Conservation (phyloP, 2,329 filamentous ascomycete species). For the Curvularia hawaiiensis region DNA sequence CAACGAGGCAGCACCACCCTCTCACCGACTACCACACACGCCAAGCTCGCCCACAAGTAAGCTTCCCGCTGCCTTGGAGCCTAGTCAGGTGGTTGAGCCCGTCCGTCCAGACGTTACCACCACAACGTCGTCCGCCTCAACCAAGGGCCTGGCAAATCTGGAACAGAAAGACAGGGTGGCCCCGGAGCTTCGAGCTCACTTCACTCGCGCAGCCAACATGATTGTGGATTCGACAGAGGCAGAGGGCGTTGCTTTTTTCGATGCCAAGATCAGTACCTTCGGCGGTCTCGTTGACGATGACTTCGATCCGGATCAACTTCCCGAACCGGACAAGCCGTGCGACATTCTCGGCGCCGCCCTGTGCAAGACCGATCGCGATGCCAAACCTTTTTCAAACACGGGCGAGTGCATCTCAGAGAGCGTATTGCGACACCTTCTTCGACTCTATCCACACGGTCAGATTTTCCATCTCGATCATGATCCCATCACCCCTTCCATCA, state of each 20-base stretch:
- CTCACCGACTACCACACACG: constrained; percentile 24
- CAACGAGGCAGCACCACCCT: constrained; percentile 18
- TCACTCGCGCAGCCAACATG: constrained; percentile 46
- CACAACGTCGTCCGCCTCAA: constrained; percentile 34
- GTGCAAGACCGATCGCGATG: constrained; percentile 23
- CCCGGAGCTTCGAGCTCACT: constrained; percentile 42
- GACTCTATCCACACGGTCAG: constrained; percentile 43
- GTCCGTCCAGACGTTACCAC: constrained; percentile 22
- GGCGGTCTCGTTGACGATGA: constrained; percentile 46
- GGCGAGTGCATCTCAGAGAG: constrained; percentile 40
- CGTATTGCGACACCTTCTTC: constrained; percentile 41
- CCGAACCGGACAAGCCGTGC: constrained; percentile 43
- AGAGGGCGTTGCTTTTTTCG: constrained; percentile 47
- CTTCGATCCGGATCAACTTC: constrained; percentile 35
- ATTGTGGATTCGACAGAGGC: constrained; percentile 47
- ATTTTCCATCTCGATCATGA: constrained; percentile 48
- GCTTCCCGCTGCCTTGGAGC: constrained; percentile 25
- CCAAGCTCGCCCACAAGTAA: constrained; percentile 31
- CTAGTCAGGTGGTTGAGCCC: constrained; percentile 28
- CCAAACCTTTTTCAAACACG: constrained; percentile 13
- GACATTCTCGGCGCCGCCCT: constrained; percentile 36
- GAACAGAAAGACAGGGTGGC: constrained; percentile 31
- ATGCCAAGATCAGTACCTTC: constrained; percentile 47
- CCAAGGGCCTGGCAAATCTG: constrained; percentile 18
- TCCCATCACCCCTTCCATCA: constrained; percentile 16